Base-by-base conservation (phyloP, 2,329 filamentous ascomycete species). In the Trichophaea hybrida region DNA sequence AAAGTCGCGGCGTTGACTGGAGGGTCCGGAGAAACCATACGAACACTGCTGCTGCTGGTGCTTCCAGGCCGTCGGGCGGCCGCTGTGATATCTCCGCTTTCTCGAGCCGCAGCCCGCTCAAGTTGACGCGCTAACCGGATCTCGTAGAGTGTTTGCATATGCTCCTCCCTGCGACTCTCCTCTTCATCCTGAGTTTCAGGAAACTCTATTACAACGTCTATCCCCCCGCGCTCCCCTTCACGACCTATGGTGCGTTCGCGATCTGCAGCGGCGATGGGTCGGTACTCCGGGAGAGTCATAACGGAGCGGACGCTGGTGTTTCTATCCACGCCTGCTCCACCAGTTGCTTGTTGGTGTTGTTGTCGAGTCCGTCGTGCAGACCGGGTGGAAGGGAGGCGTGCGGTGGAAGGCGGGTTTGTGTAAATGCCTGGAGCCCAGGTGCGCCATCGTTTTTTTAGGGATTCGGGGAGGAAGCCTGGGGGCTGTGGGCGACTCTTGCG, bases 131-230 rank as follows among this genome's bases (percentile, higher is more conserved):
- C 82, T 10, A 86, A 70, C 10, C 93, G 84, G 61, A 97, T 91
- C 71, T 94, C 88, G 71, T 94, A 97, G 44, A 97, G 73, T 0
- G 86, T 81, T 63, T 93, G 86, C 93, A 97, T 97, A 71, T 96
- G 88, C 33, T 88, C 81, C 64, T 97, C 89, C 10, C 93, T 80
- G 57, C 88, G 75, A 1, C 74, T 73, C 70, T 94, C 88, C 65
- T 94, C 82, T 57, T 89, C 85, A 55, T 94, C 87, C 6, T 76
- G 78, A 0, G 85, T 88, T 69, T 87, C 84, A 0, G 90, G 90
- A 65, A 86, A 81, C 71, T 96, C 90, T 10, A 97, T 74, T 0
- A 98, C 89, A 3, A 87, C 80, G 68, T 98, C 93, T 67, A 98
- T 88, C 6, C 93, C 93, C 57, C 79, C 91, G 61, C 93, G 80